Base-by-base conservation (phyloP, 768 basidiomycete species). In the Austroboletus festivus region DNA sequence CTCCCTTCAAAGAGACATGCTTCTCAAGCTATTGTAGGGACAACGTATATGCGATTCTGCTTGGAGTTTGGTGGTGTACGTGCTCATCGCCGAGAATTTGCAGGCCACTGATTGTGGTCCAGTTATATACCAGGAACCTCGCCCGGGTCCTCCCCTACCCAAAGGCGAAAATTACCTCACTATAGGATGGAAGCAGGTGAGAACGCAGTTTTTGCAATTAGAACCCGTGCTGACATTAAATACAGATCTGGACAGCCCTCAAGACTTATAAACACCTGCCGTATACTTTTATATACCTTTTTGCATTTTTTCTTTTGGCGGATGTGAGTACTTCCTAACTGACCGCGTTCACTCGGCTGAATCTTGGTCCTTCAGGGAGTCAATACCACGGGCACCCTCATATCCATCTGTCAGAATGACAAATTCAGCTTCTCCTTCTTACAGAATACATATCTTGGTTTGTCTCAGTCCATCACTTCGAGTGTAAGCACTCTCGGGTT, bases 51-150 rank as follows among this genome's bases (percentile, higher is more conserved):
- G 85, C 86, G 89, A 85, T 93, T 11, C 38, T 92, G 1, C 73
- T 76, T 10, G 90, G 89, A 8, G 81, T 91, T 42, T 93, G 91
- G 82, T 94, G 91, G 91, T 90, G 88, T 89, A 68, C 41, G 85
- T 68, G 1, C 33, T 31, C 22, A 15, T 20, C 16, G 5, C 26
- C 8, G 8, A 24, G 13, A 12, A 19, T 43, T 28, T 8, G 8
- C 1, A 26, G 0, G 23, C 22, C 28, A 23, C 35, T 51, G 43
- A 43, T 20, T 2, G 2, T 13, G 37, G 1, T 37, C 18, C 44
- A 90, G 89, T 93, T 56, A 78, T 92, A 41, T 90, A 81, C 64
- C 91, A 93, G 62, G 79, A 88, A 58, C 86, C 83, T 18, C 81
- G 91, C 9, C 85, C 86, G 3, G 91, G 91, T 0, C 87, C 89